A percentile compares a stretch with the other conserved stretches of the same genome.
These are phyloP conservation scores for Botrytis fabae DNA, from an alignment of 2,329 filamentous ascomycete genomes.

Conservation along the genomic window DNA sequence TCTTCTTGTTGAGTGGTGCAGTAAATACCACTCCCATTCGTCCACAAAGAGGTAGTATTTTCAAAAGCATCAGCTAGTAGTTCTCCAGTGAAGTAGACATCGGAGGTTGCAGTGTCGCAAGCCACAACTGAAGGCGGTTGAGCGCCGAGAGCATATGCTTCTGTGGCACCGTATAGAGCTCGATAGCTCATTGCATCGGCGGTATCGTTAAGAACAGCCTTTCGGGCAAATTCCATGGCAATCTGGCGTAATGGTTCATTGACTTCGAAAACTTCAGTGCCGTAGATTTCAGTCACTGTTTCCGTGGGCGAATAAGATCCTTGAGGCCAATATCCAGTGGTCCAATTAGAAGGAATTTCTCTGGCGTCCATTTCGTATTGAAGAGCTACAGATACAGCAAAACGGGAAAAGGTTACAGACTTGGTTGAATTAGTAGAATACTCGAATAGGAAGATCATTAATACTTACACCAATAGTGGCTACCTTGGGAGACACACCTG, in stretches of 20 bases:
- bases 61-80: conserved; percentile 62
- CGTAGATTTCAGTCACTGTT: conserved; percentile 59
- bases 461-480: conserved; percentile 54
- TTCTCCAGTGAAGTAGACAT: conserved; percentile 68
- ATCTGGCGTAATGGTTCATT: conserved; percentile 55
- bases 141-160: conserved; percentile 12
- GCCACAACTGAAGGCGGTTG: conserved; percentile 43
- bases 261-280: conserved; percentile 67
- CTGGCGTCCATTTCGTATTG: conserved; percentile 73
- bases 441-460: too few species aligned
- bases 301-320: conserved; percentile 53
- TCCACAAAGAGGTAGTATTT: conserved; percentile 61
- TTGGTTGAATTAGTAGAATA: background rate
- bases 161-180: conserved; percentile 45
- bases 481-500: conserved; percentile 67
- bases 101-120: conserved; percentile 67
- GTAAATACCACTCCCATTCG: conserved; percentile 65
- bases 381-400: conserved; percentile 69
- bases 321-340: conserved; percentile 67
- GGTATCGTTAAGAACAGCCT: conserved; percentile 53
- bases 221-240: conserved; percentile 48
- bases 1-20: conserved; percentile 72
- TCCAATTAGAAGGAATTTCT: conserved; percentile 62
- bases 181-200: conserved; percentile 53
- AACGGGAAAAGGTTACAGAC: conserved; percentile 65